Evolutionary conservation across 2,329 filamentous ascomycete species (phyloP), one percentile per base, ranked within the genome.

Genomic region (Microsporum audouinii): DNA sequence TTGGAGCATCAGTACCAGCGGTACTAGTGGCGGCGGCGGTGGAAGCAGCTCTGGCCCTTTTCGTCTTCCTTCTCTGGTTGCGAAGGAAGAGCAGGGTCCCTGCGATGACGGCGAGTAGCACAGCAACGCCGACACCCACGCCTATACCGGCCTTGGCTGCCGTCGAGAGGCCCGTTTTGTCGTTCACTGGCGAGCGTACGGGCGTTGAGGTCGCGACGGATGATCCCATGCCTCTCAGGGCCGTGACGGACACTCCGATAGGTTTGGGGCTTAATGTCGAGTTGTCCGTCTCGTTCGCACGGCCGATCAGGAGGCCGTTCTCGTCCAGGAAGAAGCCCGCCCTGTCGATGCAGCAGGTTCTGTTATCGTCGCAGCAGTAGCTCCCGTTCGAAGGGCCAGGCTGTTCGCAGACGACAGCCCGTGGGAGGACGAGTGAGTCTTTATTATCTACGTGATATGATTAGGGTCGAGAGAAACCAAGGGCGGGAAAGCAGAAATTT

Each of bases 291-390:
- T 55, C 31, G 31, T 55, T 55, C 17, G 51, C 51, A 36, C 51
- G 51, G 12, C 51, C 51, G 51, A 55, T 23, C 27, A 55, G 51
- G 3, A 55, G 14, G n/a, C 51, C 51, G 33, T 55, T 29, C 4
- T 23, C 31, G 51, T 29, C 23, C 12, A 55, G 33, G 51, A 55
- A 55, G 51, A 55, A 55, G 5, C 51, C 51, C 1, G 51, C 51
- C 14, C 31, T 55, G 31, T 55, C 51, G 31, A 55, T 55, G 51
- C 51, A 55, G 51, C 51, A 55, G 14, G 51, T 55, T 55, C 51
- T 34, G 51, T 55, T 55, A 31, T 55, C 51, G 51, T 55, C 51
- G 14, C 51, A 55, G 51, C 51, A 55, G 33, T 55, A 55, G 51
- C 51, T 55, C 3, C 51, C 51, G 5, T 34, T 55, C 0, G 51